These are phyloP conservation scores for Zelonia costaricensis DNA, from an alignment of 208 protist species.

Conservation along the genomic window DNA sequence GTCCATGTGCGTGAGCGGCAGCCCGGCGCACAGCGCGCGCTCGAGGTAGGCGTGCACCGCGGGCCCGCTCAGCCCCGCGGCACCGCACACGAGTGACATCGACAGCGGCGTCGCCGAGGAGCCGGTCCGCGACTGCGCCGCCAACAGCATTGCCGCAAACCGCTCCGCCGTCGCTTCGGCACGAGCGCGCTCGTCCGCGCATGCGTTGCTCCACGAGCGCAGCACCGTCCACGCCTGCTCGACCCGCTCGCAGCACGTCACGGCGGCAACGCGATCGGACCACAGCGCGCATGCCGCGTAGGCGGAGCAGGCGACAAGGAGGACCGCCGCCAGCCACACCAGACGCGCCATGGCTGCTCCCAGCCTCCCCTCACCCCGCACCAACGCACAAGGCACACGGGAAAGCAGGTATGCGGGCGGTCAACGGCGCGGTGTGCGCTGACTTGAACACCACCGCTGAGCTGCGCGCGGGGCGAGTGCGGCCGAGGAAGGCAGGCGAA, in stretches of 20 bases:
- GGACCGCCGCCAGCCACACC: background rate
- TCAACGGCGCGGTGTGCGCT: too few species aligned
- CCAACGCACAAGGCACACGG: too few species aligned
- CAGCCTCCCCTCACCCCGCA: too few species aligned
- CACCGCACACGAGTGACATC: constrained; percentile 9
- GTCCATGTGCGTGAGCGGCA: constrained; percentile 36
- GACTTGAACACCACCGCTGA: too few species aligned
- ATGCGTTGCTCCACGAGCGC: constrained; percentile 29
- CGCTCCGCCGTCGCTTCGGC: background rate
- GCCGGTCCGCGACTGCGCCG: constrained; percentile 5
- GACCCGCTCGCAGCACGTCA: constrained; percentile 41
- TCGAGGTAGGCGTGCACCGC: constrained; percentile 22
- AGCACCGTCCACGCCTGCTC: constrained; percentile 31
- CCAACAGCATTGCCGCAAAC: constrained; percentile 19
- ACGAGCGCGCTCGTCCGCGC: constrained; percentile 2
- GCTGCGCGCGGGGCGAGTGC: too few species aligned
- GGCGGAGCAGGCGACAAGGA: background rate
- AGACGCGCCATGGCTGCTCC: too few species aligned
- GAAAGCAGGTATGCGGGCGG: too few species aligned
- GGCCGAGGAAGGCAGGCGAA: too few species aligned
- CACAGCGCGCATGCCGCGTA: background rate
- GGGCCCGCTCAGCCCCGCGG: constrained; percentile 1
- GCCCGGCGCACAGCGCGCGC: constrained; percentile 24
- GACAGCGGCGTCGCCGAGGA: background rate
- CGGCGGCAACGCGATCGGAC: constrained; percentile 1